phyloP scores from a whole-genome alignment of 305 asterid species.

The Salvia sclarea region DNA sequence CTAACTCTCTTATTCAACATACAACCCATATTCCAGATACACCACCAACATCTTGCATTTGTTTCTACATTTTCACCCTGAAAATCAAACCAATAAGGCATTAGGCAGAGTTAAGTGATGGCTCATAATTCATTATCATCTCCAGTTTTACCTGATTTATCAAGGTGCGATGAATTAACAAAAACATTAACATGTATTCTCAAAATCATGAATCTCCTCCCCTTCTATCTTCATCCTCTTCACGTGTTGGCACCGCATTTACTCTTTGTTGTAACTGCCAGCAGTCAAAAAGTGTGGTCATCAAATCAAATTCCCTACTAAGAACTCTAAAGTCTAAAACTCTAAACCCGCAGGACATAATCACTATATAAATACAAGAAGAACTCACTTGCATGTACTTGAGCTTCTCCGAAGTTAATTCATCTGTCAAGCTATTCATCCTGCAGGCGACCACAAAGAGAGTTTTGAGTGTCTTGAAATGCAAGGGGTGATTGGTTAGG shows the following conservation, averaged over 20 bases:
- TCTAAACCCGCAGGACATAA: background rate
- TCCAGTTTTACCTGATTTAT: slow-evolving; percentile 49
- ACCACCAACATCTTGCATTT: slow-evolving; percentile 33
- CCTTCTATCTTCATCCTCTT: slow-evolving; percentile 65
- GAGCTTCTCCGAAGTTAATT: slow-evolving; percentile 75
- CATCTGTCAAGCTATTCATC: slow-evolving; percentile 87
- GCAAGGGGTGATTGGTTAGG: background rate
- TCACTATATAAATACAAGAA: slow-evolving; percentile 20
- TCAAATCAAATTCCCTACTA: background rate
- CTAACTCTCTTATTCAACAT: slow-evolving; percentile 30
- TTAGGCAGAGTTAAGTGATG: background rate
- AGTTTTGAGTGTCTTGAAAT: slow-evolving; percentile 29
- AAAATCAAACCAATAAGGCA: slow-evolving; percentile 12
- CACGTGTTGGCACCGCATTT: slow-evolving; percentile 50
- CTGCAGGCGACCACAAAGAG: slow-evolving; percentile 49
- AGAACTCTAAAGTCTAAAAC: background rate
- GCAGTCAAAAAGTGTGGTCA: slow-evolving; percentile 31
- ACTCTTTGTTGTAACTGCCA: slow-evolving; percentile 84
- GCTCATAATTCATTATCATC: background rate
- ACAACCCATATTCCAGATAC: slow-evolving; percentile 38
- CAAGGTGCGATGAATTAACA: slow-evolving; percentile 44
- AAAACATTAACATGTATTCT: slow-evolving; percentile 27
- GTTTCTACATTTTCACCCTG: slow-evolving; percentile 41
- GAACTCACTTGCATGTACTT: slow-evolving; percentile 82
- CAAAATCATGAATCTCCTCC: slow-evolving; percentile 62